Evolutionary conservation across 495 filamentous ascomycete species (phyloP).

Genomic region (Stereocaulon alpinum): DNA sequence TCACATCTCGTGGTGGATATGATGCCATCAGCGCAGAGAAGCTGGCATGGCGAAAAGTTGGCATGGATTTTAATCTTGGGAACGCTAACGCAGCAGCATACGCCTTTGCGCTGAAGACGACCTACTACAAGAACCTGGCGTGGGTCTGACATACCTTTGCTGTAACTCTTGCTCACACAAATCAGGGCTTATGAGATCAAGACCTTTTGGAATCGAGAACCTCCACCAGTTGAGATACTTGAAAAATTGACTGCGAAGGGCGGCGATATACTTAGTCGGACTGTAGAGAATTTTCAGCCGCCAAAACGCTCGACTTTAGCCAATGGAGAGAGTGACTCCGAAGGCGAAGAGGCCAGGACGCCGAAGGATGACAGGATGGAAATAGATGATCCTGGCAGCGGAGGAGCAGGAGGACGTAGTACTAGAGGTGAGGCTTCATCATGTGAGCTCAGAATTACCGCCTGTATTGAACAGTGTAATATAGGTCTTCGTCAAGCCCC

Average conservation of each 20-base stretch:
- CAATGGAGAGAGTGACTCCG: constrained; percentile 42
- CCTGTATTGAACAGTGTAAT: neutral
- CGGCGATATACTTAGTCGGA: constrained; percentile 63
- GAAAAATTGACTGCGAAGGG: constrained; percentile 68
- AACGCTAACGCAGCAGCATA: constrained; percentile 56
- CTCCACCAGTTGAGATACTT: constrained; percentile 71
- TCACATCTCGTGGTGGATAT: constrained; percentile 64
- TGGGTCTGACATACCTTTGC: constrained; percentile 21
- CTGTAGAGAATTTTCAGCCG: constrained; percentile 56
- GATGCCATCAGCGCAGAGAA: constrained; percentile 71
- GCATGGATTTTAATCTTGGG: constrained; percentile 51
- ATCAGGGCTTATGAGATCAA: constrained; percentile 65
- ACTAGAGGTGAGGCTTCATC: constrained; percentile 40
- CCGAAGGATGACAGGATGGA: constrained; percentile 51
- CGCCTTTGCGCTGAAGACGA: constrained; percentile 67
- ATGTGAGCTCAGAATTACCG: neutral
- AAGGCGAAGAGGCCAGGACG: constrained; percentile 46
- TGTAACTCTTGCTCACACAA: constrained; percentile 1
- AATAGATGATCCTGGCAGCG: constrained; percentile 49
- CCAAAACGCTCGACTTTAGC: constrained; percentile 20
- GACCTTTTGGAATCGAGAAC: constrained; percentile 57
- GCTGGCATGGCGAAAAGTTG: constrained; percentile 66
- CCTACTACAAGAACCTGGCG: constrained; percentile 76
- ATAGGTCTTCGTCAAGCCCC: constrained; percentile 63
- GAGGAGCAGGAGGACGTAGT: constrained; percentile 40